phyloP scores from a whole-genome alignment of 257 asterid genomes.

The Solanum chilense region DNA sequence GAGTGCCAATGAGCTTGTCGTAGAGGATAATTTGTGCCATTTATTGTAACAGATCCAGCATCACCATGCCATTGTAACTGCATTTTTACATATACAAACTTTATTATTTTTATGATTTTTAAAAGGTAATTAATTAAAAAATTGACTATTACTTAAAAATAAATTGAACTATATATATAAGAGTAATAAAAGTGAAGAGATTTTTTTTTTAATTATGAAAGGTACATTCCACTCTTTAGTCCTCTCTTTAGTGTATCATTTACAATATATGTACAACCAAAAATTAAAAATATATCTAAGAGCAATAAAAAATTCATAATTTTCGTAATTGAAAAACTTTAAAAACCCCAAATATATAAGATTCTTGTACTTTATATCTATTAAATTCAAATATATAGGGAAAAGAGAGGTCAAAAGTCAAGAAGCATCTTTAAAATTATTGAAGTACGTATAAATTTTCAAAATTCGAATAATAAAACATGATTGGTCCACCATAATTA shows the following conservation, averaged over 20 bases:
- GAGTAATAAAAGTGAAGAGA: neutral
- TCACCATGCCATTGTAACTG: slow-evolving; percentile 49
- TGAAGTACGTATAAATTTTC: neutral
- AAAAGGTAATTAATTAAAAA: neutral
- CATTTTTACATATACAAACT: neutral
- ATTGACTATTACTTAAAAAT: neutral
- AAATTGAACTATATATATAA: neutral
- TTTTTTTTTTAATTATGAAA: neutral
- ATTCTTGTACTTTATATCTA: neutral
- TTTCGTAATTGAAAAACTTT: too few relatives aligned
- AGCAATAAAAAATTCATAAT: neutral
- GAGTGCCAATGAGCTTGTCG: slow-evolving; percentile 71
- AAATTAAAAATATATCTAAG: fast-evolving
- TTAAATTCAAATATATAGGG: neutral
- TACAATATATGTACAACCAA: too few relatives aligned
- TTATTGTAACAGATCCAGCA: slow-evolving; percentile 40
- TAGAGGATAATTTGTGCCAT: slow-evolving; percentile 33
- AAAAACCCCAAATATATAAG: fast-evolving
- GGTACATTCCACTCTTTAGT: neutral
- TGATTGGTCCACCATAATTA: neutral
- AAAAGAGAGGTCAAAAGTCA: neutral
- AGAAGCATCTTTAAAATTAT: neutral
- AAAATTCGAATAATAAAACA: neutral
- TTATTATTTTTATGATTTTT: neutral
- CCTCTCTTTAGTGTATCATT: neutral